These are phyloP conservation scores for Penicillium sp. DNA, from an alignment of 2,329 filamentous ascomycete genomes.

Conservation along the genomic window DNA sequence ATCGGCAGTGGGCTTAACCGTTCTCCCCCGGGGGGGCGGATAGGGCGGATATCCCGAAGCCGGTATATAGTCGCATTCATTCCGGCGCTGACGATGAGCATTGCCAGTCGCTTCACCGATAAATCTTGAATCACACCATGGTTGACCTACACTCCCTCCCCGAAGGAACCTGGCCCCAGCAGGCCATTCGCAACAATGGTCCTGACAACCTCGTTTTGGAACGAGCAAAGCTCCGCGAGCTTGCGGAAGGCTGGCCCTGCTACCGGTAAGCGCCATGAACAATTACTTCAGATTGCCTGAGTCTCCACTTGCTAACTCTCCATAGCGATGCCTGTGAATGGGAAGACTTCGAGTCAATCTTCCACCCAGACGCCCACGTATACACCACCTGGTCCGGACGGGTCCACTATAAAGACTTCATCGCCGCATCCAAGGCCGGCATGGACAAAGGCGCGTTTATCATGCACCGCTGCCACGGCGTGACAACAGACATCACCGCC, in stretches of 20 bases:
- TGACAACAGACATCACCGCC: slow-evolving; percentile 46
- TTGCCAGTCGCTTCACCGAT: not conserved
- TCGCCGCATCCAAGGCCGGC: slow-evolving; percentile 52
- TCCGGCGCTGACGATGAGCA: not conserved
- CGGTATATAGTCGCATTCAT: not conserved
- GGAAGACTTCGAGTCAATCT: slow-evolving; percentile 55
- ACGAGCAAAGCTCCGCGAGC: slow-evolving; percentile 50
- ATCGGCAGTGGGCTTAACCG: slow-evolving; percentile 7
- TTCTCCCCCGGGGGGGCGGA: no score
- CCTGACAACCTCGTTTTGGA: slow-evolving; percentile 48
- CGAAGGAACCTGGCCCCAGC: slow-evolving; percentile 36
- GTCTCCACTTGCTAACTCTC: not conserved
- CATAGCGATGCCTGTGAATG: slow-evolving; percentile 53
- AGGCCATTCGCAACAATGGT: slow-evolving; percentile 52
- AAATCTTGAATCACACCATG: slow-evolving; percentile 25
- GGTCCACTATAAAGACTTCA: slow-evolving; percentile 47
- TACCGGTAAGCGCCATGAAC: slow-evolving; percentile 38
- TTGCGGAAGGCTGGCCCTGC: slow-evolving; percentile 54
- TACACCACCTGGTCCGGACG: slow-evolving; percentile 56
- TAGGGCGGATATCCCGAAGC: not conserved
- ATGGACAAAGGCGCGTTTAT: slow-evolving; percentile 57
- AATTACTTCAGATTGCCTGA: not conserved
- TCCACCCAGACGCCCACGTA: slow-evolving; percentile 51
- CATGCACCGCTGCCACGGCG: slow-evolving; percentile 55
- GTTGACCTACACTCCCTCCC: slow-evolving; percentile 40